Percentiles rank a stretch among this genome's conserved stretches.
Evolutionary conservation across 108 stramenopile genomes (phyloP).

Genomic region (Seminavis robusta): DNA sequence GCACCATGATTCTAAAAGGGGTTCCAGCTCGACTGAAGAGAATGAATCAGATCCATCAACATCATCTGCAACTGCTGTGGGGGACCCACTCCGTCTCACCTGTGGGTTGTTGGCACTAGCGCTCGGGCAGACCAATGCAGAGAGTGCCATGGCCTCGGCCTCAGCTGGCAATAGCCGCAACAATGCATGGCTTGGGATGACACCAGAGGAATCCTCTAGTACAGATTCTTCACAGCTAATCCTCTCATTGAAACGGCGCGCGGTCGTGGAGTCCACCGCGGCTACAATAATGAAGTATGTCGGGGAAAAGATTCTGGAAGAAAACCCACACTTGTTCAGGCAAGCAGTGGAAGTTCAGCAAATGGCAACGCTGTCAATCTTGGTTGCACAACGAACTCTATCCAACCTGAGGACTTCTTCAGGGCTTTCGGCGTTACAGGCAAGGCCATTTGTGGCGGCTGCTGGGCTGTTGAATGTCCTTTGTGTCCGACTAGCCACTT

Average conservation of each 20-base stretch:
- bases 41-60: slow-evolving; percentile 11
- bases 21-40: slow-evolving; percentile 12
- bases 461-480: slow-evolving; percentile 60
- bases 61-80: background rate
- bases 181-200: no score
- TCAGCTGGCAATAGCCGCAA: no score
- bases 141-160: no score
- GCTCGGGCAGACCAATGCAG: no score
- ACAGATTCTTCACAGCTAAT: slow-evolving; percentile 1
- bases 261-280: slow-evolving; percentile 41
- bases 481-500: slow-evolving; percentile 38
- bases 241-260: slow-evolving; percentile 45
- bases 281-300: slow-evolving; percentile 36
- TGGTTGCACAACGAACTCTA: slow-evolving; percentile 22
- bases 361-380: slow-evolving; percentile 39
- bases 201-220: no score
- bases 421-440: slow-evolving; percentile 18
- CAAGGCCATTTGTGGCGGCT: slow-evolving; percentile 41
- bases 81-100: background rate
- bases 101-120: no score
- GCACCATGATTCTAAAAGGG: slow-evolving; percentile 53
- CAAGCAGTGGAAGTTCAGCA: slow-evolving; percentile 1
- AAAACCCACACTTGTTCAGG: slow-evolving; percentile 44
- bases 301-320: slow-evolving; percentile 47
- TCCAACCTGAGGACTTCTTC: slow-evolving; percentile 12